Conservation (phyloP, 306 rosid species). For the Ziziphus jujuba region DNA sequence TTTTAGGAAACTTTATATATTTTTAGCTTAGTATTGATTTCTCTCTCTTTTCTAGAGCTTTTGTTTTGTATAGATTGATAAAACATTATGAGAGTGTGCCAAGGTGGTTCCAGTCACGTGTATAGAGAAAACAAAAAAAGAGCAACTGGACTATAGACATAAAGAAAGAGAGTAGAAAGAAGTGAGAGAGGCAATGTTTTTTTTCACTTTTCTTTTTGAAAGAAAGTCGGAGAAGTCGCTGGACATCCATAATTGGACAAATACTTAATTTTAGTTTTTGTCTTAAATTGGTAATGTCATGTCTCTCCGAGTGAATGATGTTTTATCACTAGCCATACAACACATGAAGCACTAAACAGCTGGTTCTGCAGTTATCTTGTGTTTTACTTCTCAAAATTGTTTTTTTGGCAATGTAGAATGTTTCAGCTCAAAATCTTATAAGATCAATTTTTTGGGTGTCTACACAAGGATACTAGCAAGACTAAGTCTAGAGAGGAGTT, state of each 20-base stretch:
- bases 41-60: not conserved
- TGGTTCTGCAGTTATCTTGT: no score
- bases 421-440: not conserved
- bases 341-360: not conserved
- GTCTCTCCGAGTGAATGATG: not conserved
- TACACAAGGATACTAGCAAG: conserved; percentile 51
- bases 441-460: conserved; percentile 3
- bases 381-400: not conserved
- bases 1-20: not conserved
- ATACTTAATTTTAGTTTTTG: not conserved
- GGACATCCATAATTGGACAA: not conserved
- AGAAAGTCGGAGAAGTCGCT: not conserved
- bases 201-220: no score
- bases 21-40: not conserved
- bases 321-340: not conserved
- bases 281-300: not conserved
- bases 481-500: conserved; percentile 81
- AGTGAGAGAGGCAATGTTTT: no score
- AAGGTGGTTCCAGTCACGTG: not conserved
- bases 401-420: not conserved
- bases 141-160: not conserved
- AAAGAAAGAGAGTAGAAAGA: not conserved
- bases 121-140: not conserved
- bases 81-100: not conserved
- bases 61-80: not conserved